Evolutionary conservation across 2,329 filamentous ascomycete species (phyloP).

Genomic region (Phialocephala subalpina): DNA sequence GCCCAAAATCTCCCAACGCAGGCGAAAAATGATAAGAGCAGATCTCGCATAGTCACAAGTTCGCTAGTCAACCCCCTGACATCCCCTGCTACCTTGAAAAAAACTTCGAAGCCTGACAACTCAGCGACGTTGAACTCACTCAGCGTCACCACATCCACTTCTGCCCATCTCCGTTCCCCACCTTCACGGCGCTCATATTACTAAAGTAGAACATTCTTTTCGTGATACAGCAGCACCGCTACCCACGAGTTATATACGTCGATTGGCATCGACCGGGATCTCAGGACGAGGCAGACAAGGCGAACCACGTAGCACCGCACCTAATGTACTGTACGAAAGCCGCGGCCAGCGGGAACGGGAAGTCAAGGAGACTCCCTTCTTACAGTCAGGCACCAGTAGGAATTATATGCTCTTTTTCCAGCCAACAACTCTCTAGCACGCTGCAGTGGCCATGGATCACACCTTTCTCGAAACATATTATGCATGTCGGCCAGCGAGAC

Average conservation of each 20-base stretch:
- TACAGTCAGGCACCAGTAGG: constrained; percentile 37
- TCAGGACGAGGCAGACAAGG: constrained; percentile 37
- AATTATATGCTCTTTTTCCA: constrained; percentile 33
- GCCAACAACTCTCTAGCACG: constrained; percentile 37
- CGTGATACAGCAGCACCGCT: constrained; percentile 19
- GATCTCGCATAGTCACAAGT: background rate
- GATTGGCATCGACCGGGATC: constrained; percentile 19
- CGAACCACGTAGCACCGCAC: constrained; percentile 42
- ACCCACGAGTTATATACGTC: constrained; percentile 15
- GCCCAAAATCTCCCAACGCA: constrained; percentile 10
- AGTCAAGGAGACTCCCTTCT: constrained; percentile 11
- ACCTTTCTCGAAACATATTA: constrained; percentile 20
- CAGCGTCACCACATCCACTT: constrained; percentile 8
- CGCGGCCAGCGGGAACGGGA: constrained; percentile 30
- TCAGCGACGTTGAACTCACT: constrained; percentile 12
- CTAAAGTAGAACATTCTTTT: constrained; percentile 18
- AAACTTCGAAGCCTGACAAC: constrained; percentile 13
- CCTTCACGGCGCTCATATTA: constrained; percentile 8
- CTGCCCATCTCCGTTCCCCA: constrained; percentile 7
- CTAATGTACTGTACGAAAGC: constrained; percentile 31
- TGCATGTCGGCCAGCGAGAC: constrained; percentile 32
- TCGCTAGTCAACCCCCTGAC: constrained; percentile 12
- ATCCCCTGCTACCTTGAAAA: constrained; percentile 3
- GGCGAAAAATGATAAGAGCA: background rate
- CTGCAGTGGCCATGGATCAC: constrained; percentile 32